Conservation (phyloP, 116 monocot genomes). For the Cymodocea nodosa region DNA sequence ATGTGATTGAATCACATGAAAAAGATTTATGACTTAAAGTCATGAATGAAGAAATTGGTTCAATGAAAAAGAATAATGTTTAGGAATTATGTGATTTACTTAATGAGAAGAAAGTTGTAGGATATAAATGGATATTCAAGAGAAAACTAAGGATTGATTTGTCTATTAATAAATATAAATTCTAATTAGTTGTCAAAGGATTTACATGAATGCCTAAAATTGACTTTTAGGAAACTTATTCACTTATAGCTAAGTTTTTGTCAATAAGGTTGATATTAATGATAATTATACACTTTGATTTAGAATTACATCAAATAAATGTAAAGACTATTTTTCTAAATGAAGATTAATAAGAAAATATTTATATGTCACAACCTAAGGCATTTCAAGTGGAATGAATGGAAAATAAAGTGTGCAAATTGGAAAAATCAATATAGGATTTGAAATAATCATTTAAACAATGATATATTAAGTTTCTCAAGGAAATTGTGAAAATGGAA, state of each 20-base stretch:
- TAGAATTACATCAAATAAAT: conserved; percentile 1
- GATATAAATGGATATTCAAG: conserved; percentile 1
- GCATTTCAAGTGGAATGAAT: too few species aligned
- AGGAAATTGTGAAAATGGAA: background rate
- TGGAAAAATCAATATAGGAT: background rate
- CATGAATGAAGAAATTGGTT: background rate
- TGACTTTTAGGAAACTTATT: too few species aligned
- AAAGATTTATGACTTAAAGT: background rate
- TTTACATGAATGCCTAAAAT: too few species aligned
- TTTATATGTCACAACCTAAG: too few species aligned
- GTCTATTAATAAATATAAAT: too few species aligned
- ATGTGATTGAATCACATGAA: background rate
- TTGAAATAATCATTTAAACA: background rate
- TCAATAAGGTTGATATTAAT: background rate
- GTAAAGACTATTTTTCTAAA: too few species aligned
- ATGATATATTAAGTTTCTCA: conserved; percentile 1
- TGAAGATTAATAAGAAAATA: too few species aligned
- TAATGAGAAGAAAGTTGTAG: background rate
- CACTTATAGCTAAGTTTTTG: too few species aligned
- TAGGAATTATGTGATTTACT: background rate
- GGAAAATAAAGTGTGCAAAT: background rate
- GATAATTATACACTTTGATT: background rate
- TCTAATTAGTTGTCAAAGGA: too few species aligned
- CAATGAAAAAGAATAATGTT: background rate
- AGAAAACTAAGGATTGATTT: background rate